Percentiles rank a stretch among this genome's conserved stretches.
Evolutionary conservation across 2,329 filamentous ascomycete species (phyloP).

Genomic region (Fonsecaea nubica): DNA sequence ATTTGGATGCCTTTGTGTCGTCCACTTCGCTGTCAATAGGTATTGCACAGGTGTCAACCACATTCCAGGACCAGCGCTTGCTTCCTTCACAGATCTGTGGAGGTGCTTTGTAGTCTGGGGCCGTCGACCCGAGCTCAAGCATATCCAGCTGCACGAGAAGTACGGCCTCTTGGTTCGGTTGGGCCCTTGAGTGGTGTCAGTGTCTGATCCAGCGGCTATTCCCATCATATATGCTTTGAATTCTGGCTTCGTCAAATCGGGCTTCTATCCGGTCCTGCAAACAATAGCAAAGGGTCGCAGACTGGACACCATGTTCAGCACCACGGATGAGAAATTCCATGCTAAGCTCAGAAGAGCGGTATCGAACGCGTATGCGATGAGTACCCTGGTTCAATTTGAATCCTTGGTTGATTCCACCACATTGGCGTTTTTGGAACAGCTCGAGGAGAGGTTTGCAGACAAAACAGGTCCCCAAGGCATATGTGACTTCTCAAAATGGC

Average conservation of each 20-base stretch:
- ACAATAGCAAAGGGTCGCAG: conserved; percentile 41
- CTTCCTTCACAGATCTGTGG: conserved; percentile 40
- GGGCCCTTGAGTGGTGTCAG: conserved; percentile 44
- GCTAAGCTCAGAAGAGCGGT: conserved; percentile 49
- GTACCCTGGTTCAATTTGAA: conserved; percentile 54
- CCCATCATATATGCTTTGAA: conserved; percentile 37
- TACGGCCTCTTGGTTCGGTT: conserved; percentile 43
- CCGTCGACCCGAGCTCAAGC: conserved; percentile 37
- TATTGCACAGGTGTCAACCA: conserved; percentile 29
- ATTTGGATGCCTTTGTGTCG: background rate
- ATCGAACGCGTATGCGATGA: conserved; percentile 51
- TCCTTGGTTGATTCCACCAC: conserved; percentile 79
- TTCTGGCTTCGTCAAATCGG: conserved; percentile 30
- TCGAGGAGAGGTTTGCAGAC: conserved; percentile 62
- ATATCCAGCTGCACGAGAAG: conserved; percentile 39
- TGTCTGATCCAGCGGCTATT: conserved; percentile 36
- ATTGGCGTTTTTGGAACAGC: conserved; percentile 70
- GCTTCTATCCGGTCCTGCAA: conserved; percentile 44
- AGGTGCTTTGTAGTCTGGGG: conserved; percentile 41
- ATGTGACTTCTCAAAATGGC: conserved; percentile 48
- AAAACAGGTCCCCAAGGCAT: conserved; percentile 17
- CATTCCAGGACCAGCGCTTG: conserved; percentile 43
- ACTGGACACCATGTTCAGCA: conserved; percentile 46
- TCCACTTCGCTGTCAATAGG: conserved; percentile 17
- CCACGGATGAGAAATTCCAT: conserved; percentile 51